A percentile compares a stretch with the other conserved stretches of the same genome.
phyloP scores from a whole-genome alignment of 1,284 basidiomycete genomes.

The Sphaerobolus stellatus region DNA sequence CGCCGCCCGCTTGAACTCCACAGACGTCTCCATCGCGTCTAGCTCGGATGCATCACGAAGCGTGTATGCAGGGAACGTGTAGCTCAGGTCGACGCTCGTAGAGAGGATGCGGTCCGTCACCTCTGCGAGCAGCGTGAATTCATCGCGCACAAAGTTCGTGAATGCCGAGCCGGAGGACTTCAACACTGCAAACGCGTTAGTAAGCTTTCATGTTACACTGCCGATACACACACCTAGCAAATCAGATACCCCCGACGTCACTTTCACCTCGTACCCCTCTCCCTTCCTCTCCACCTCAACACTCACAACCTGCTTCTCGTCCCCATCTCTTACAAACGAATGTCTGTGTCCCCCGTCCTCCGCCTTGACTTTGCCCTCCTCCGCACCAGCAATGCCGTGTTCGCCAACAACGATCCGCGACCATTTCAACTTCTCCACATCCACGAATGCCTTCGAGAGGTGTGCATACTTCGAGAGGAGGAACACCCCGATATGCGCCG shows the following conservation, averaged over 20 bases:
- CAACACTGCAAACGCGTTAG: constrained; percentile 57
- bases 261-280: constrained; percentile 55
- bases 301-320: constrained; percentile 77
- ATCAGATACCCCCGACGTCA: constrained; percentile 73
- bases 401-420: constrained; percentile 64
- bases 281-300: constrained; percentile 68
- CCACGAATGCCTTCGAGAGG: constrained; percentile 72
- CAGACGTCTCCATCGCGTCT: constrained; percentile 49
- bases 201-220: not conserved
- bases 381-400: constrained; percentile 15
- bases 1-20: constrained; percentile 61
- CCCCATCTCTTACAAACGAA: constrained; percentile 86
- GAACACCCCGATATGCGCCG: constrained; percentile 82
- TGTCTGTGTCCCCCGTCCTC: constrained; percentile 59
- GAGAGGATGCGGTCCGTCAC: constrained; percentile 88
- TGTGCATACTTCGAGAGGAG: constrained; percentile 84
- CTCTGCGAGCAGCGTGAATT: constrained; percentile 82
- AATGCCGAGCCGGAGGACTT: constrained; percentile 91
- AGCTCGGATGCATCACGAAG: constrained; percentile 38
- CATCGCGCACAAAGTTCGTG: constrained; percentile 79
- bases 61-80: constrained; percentile 56
- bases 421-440: constrained; percentile 85
- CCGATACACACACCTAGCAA: constrained; percentile 60
- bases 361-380: constrained; percentile 12
- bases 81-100: constrained; percentile 75